A percentile compares a stretch with the other conserved stretches of the same genome.
phyloP scores from a whole-genome alignment of 163 green algal species.

The Smithsoniella earleae region DNA sequence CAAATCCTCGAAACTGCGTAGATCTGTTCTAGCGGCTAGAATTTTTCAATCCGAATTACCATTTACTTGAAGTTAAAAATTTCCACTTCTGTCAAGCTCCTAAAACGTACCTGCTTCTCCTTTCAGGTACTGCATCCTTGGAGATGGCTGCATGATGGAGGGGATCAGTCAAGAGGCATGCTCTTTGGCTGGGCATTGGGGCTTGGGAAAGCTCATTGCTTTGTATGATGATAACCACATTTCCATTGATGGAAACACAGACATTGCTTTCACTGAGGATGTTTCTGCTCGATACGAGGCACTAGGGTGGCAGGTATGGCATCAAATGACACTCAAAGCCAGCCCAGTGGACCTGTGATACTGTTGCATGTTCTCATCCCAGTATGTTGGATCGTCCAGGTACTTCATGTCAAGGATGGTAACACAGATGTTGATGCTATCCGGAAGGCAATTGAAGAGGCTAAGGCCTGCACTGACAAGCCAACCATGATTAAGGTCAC shows the following conservation, averaged over 20 bases:
- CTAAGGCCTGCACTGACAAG: slow-evolving; percentile 93
- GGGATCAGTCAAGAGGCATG: slow-evolving; percentile 94
- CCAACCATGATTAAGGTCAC: slow-evolving; percentile 91
- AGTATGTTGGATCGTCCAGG: slow-evolving; percentile 32
- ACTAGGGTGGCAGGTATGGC: slow-evolving; percentile 54
- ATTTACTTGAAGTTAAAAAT: neutral
- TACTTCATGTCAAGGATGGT: slow-evolving; percentile 69
- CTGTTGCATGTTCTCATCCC: neutral
- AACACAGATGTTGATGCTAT: slow-evolving; percentile 92
- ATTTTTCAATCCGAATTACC: neutral
- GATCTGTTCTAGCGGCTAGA: slow-evolving; percentile 11
- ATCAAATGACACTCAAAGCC: too few relatives aligned
- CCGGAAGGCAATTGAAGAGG: slow-evolving; percentile 75
- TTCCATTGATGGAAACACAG: slow-evolving; percentile 89
- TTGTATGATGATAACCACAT: slow-evolving; percentile 99
- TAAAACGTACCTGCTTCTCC: too few relatives aligned
- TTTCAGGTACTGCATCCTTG: slow-evolving; percentile 93
- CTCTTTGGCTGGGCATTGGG: slow-evolving; percentile 97
- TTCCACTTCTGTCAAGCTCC: neutral
- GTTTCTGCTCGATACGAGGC: slow-evolving; percentile 85
- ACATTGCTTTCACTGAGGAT: slow-evolving; percentile 99
- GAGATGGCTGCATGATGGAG: slow-evolving; percentile 99
- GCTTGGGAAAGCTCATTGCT: slow-evolving; percentile 97
- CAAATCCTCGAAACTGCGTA: slow-evolving; percentile 27
- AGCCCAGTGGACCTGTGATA: too few relatives aligned